Base-by-base conservation (phyloP, 1,284 basidiomycete species). In the Trichosporon ovoides region DNA sequence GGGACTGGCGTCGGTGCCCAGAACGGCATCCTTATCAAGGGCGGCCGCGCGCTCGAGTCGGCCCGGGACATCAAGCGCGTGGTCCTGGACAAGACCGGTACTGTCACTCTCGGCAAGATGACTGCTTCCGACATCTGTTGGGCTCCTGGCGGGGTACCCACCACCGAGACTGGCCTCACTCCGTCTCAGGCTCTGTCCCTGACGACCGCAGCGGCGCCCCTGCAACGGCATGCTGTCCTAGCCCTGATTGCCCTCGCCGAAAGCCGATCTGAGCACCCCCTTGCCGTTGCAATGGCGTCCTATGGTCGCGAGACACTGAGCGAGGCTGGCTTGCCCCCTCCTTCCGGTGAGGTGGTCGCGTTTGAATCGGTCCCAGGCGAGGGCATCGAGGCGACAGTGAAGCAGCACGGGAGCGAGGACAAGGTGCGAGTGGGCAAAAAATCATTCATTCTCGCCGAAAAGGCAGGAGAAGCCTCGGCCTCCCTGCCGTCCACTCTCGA, bases 11-110 rank as follows among this genome's bases (percentile, higher is more conserved):
- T 98, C 55, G 96, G 96, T 1, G 96, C 96, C 12, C 84, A 89
- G 80, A 93, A 98, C 70, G 96, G 96, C 0, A 98, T 99, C 63
- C 80, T 99, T 51, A 98, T 98, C 84, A 98, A 98, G 74, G 94
- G 96, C 46, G 96, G 94, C 3, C 82, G 88, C 19, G 93, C 96
- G 2, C 81, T 99, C 40, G 96, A 99, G 73, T 91, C 91, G 3
- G 93, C 91, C 72, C 86, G 85, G 67, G 82, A 82, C 53, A 87
- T 98, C 68, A 84, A 85, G 69, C 82, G 85, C 35, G 86, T 98
- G 65, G 83, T 97, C 0, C 79, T 98, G 56, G 96, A 99, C 82
- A 99, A 99, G 83, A 99, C 96, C 0, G 96, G 96, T 5, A 99
- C 96, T 0, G 85, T 99, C 13, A 98, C 96, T 0, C 81, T 89